Base-by-base conservation (phyloP, 352 stramenopile species). In the Globisporangium nunn region DNA sequence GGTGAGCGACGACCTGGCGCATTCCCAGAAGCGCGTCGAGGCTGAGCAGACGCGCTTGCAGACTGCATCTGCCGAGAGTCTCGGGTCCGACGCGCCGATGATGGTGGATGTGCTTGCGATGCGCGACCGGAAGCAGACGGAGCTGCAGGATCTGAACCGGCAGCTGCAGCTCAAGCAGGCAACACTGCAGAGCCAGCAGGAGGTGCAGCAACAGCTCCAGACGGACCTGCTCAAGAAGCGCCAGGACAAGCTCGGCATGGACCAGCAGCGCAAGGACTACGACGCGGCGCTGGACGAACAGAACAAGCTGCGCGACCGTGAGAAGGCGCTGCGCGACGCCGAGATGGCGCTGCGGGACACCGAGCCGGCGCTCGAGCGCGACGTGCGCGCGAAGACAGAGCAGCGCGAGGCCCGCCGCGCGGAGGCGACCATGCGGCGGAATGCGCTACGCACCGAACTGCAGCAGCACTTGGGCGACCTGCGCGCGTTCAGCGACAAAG, bases 141-240 rank as follows among this genome's bases (percentile, higher is more conserved):
- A 83, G 40, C 50, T 84, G 1, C 58, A 81, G 46, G 70, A 89
- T 8, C 52, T 84, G 12, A 77, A 75, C 51, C 66, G 59, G 17
- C 63, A 88, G 43, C 40, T 85, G 10, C 67, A 87, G n/a, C 54
- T 53, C 7, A 88, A 88, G 52, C 77, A 91, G 58, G 57, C 54
- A 31, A 68, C 87, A 4, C 30, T 81, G 8, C 67, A 88, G 29
- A 50, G 60, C 28, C 64, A 73, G 23, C 72, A 88, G 11, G 71
- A 78, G 3, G 67, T 70, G 44, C 69, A 76, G 10, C 66, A 87
- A 40, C 75, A 85, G 35, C 51, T 87, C 45, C 74, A 88, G 47
- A 80, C 75, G 39, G 80, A 92, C 48, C n/a, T 88, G 28, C 58
- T 81, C 55, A 81, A 70, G n/a, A 72, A 67, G 23, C 77, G 70